These are phyloP conservation scores for Nothomitra cinnamomea DNA, from an alignment of 2,329 filamentous ascomycete species.

Conservation along the genomic window DNA sequence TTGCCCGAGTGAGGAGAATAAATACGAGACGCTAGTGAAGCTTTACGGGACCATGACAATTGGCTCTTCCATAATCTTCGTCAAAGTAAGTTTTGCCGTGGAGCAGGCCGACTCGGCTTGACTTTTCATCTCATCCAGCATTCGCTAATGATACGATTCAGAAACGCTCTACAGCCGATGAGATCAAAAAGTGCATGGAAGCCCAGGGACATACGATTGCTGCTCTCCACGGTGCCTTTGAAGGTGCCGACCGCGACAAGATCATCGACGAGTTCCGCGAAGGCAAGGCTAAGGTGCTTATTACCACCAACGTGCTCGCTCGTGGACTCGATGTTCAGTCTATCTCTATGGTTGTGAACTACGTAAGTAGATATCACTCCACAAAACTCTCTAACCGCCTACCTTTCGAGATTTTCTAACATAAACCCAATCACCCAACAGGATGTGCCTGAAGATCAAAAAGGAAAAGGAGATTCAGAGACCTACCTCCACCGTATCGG, in stretches of 20 bases:
- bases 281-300: constrained; percentile 84
- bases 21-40: constrained; percentile 77
- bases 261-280: constrained; percentile 75
- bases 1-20: constrained; percentile 63
- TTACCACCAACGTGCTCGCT: constrained; percentile 91
- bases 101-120: neutral
- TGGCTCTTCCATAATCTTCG: constrained; percentile 94
- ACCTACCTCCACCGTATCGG: constrained; percentile 97
- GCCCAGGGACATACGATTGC: constrained; percentile 83
- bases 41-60: constrained; percentile 95
- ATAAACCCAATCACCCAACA: constrained; percentile 50
- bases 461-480: constrained; percentile 66
- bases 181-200: constrained; percentile 75
- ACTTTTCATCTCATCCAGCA: neutral
- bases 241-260: constrained; percentile 65
- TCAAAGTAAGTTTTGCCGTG: constrained; percentile 45
- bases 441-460: constrained; percentile 35
- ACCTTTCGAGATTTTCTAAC: constrained; percentile 2
- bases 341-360: constrained; percentile 98
- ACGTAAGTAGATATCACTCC: constrained; percentile 31
- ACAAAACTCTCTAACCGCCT: neutral
- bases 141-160: constrained; percentile 20
- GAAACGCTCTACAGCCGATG: constrained; percentile 70
- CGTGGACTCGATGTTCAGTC: constrained; percentile 86
- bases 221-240: constrained; percentile 73